phyloP scores from a whole-genome alignment of 1,284 basidiomycete genomes.

The Ustilago nuda region DNA sequence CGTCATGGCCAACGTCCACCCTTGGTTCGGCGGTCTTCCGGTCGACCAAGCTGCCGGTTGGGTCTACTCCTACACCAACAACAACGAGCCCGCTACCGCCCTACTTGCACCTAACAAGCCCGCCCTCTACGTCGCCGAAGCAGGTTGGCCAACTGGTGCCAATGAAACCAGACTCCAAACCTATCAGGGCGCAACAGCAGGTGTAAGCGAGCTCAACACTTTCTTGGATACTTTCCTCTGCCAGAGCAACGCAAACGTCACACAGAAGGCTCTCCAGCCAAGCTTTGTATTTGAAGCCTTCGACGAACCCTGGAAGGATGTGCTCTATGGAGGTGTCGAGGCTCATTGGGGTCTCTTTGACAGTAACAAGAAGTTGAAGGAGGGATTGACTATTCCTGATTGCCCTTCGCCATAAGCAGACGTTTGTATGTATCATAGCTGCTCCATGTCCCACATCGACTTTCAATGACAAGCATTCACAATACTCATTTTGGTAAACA shows the following conservation, averaged over 20 bases:
- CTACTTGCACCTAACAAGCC: constrained; percentile 76
- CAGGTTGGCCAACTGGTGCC: constrained; percentile 87
- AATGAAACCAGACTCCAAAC: constrained; percentile 42
- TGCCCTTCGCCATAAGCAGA: constrained; percentile 66
- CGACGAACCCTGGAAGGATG: constrained; percentile 86
- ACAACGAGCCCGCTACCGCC: constrained; percentile 72
- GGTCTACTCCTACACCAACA: constrained; percentile 76
- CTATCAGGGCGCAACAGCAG: constrained; percentile 47
- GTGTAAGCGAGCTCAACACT: constrained; percentile 53
- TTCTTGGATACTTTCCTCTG: constrained; percentile 90
- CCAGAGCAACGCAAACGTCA: constrained; percentile 81
- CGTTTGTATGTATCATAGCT: no score
- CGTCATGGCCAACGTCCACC: constrained; percentile 83
- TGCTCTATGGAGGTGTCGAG: constrained; percentile 86
- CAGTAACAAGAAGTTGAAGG: constrained; percentile 51
- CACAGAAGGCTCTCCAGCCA: constrained; percentile 73
- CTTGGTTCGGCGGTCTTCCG: constrained; percentile 77
- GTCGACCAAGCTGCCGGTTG: constrained; percentile 78
- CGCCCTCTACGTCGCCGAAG: constrained; percentile 82
- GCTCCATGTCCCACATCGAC: no score
- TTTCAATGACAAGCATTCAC: no score
- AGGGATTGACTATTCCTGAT: constrained; percentile 70
- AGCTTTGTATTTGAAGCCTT: constrained; percentile 74
- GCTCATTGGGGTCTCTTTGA: constrained; percentile 68
- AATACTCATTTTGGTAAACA: no score